These are phyloP conservation scores for Chiua sp. DNA, from an alignment of 1,284 basidiomycete species.

Conservation along the genomic window DNA sequence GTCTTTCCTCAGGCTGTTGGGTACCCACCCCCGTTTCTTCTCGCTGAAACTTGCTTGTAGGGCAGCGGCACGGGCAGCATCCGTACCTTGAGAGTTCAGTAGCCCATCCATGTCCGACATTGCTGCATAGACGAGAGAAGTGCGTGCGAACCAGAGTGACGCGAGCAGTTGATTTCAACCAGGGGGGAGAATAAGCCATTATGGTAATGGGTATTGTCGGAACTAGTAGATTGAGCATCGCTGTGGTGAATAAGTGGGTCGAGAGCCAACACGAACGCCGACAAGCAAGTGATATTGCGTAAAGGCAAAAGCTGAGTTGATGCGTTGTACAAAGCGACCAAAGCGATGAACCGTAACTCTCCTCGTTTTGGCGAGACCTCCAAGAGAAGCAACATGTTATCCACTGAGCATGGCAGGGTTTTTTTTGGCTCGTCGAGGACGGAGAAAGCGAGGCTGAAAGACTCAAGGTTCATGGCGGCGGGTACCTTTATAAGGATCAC, in stretches of 20 bases:
- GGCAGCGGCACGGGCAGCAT: conserved; percentile 81
- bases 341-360: too few species aligned
- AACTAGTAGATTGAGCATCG: conserved; percentile 5
- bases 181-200: conserved; percentile 1
- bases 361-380: too few species aligned
- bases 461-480: too few species aligned
- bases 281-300: conserved; percentile 1
- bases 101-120: conserved; percentile 51
- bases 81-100: conserved; percentile 65
- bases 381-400: too few species aligned
- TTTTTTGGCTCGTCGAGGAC: too few species aligned
- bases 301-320: not conserved
- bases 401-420: too few species aligned
- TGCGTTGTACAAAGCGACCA: too few species aligned
- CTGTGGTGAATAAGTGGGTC: not conserved
- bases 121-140: conserved; percentile 10
- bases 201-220: conserved; percentile 16
- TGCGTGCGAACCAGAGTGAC: conserved; percentile 4
- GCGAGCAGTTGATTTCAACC: not conserved
- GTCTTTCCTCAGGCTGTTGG: conserved; percentile 84
- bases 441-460: too few species aligned
- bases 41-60: conserved; percentile 94
- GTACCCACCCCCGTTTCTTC: conserved; percentile 98
- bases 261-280: not conserved
- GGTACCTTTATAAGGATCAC: too few species aligned